Evolutionary conservation across 1,284 basidiomycete genomes (phyloP).

Genomic region (Ceratorhiza oryzae-sativae): DNA sequence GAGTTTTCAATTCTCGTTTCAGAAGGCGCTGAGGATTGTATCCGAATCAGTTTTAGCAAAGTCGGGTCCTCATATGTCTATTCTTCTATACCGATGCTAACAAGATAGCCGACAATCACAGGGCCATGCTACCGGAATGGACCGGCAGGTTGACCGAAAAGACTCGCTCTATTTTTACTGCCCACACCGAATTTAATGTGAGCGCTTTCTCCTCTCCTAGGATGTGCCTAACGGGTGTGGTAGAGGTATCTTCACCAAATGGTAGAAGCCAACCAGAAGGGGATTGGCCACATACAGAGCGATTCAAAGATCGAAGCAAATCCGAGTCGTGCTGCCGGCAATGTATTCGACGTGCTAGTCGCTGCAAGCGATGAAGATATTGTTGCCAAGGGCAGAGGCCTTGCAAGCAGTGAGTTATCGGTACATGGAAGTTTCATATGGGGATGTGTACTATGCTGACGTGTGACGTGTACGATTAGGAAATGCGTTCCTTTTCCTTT

Average conservation of each 20-base stretch:
- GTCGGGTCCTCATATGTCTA: background rate
- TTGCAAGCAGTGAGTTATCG: background rate
- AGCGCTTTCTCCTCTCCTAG: background rate
- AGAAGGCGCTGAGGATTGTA: background rate
- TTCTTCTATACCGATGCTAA: background rate
- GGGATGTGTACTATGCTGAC: background rate
- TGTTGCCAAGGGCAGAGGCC: background rate
- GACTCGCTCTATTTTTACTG: background rate
- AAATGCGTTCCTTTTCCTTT: constrained; percentile 16
- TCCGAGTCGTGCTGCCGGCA: background rate
- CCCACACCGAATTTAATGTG: background rate
- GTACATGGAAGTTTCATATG: background rate
- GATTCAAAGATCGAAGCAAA: background rate
- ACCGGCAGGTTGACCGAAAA: background rate
- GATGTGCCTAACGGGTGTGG: background rate
- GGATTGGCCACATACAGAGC: background rate
- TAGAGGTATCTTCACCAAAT: constrained; percentile 13
- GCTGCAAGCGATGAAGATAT: constrained; percentile 11
- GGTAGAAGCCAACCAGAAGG: background rate
- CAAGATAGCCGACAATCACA: background rate
- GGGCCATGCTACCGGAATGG: constrained; percentile 4
- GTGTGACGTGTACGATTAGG: background rate
- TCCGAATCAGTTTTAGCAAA: background rate
- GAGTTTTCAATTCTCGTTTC: constrained; percentile 5
- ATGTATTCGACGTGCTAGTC: background rate